Base-by-base conservation (phyloP, 441 rosid species). In the Dalechampia spathulata region DNA sequence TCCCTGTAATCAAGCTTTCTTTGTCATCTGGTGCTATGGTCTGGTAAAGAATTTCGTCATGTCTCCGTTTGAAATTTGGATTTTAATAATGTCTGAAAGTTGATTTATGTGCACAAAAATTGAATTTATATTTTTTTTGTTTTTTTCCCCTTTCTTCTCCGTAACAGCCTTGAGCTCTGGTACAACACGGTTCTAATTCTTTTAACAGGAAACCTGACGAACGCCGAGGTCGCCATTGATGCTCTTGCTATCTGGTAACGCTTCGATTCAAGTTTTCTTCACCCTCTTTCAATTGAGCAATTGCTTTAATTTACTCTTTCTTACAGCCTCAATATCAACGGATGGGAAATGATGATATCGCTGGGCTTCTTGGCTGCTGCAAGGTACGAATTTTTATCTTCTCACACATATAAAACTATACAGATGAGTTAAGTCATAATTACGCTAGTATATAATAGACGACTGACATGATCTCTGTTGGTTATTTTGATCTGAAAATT, bases 181-280 rank as follows among this genome's bases (percentile, higher is more conserved):
- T 86, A 83, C 71, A 50, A 58, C 58, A 64, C 85, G 42, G 56
- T 78, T 60, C 67, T 83, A 15, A 83, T 81, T 32, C 60, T 86
- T 39, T 15, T 83, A 43, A 85, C 95, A 14, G 87, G 95, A 52
- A 76, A 86, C 45, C 72, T 82, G 82, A 52, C 63, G 37, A 75
- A 78, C 55, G 91, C 88, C 0, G 28, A 72, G 0, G 55, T 57
- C 3, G 74, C 71, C 21, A 78, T 86, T 46, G 76, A 90, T 54
- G 82, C 95, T 34, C 81, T 86, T 72, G 75, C 86, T 21, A 80
- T 86, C 48, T 86, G 91, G 95, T 83, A 75, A 63, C 38, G 15
- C 47, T 30, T 4, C 38, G 6, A 20, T 26, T 26, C 2, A 7
- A 17, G 12, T 19, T 46, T 6, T 6, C 11, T 26, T 11, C 19